Percentiles rank a stretch among this genome's conserved stretches.
Conservation (phyloP, 805 yeast genomes). For the Metschnikowia sp. region DNA sequence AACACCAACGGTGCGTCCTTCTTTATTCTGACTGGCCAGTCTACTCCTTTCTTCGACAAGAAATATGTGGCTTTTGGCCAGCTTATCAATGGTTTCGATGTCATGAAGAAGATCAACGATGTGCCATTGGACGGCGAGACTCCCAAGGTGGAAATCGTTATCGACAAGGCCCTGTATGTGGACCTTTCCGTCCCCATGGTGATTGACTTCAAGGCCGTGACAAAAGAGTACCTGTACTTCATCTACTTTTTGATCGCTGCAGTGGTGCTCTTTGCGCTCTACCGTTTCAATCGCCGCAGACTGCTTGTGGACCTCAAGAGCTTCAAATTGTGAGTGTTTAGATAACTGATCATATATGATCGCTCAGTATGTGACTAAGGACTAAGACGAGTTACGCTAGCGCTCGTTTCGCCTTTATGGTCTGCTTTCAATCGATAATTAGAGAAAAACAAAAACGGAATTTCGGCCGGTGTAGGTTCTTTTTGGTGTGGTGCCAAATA, state of each 20-base stretch:
- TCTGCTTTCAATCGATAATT: no score
- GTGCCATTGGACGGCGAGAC: constrained; percentile 5
- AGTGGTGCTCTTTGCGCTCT: constrained; percentile 1
- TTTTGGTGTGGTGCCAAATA: no score
- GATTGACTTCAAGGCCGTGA: constrained; percentile 3
- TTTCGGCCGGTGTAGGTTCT: no score
- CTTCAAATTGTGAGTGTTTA: constrained; percentile 10
- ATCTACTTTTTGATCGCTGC: constrained; percentile 8
- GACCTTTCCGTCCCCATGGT: constrained; percentile 5
- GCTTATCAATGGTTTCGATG: constrained; percentile 22
- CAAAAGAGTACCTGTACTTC: constrained; percentile 13
- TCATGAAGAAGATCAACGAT: constrained; percentile 12
- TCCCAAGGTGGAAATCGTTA: constrained; percentile 9
- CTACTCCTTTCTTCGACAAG: constrained; percentile 19
- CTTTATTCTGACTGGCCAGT: constrained; percentile 20
- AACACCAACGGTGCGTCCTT: constrained; percentile 25
- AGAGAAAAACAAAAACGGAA: no score
- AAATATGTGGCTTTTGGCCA: constrained; percentile 29
- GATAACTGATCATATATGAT: neutral
- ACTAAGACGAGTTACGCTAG: neutral
- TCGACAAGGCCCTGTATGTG: constrained; percentile 3
- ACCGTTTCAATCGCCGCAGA: constrained; percentile 12
- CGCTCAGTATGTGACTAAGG: neutral
- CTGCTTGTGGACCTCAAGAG: constrained; percentile 12
- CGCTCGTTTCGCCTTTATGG: no score